Conservation (phyloP, 306 rosid species). For the Acmispon strigosus region DNA sequence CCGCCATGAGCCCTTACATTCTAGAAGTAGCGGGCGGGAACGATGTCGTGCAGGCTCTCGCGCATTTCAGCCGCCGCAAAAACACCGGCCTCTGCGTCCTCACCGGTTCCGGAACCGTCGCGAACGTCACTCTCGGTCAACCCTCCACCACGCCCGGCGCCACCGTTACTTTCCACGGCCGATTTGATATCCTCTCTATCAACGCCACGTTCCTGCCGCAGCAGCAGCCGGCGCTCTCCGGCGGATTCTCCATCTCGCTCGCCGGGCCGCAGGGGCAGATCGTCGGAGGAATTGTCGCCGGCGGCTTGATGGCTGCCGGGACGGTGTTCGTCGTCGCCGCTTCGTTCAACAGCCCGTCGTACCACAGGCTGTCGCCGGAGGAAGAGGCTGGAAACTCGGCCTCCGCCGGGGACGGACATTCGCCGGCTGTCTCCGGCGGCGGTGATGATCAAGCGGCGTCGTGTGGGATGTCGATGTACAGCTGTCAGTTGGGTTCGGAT, state of each 20-base stretch:
- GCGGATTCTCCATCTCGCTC: conserved; percentile 67
- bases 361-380: conserved; percentile 59
- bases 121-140: conserved; percentile 79
- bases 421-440: conserved; percentile 39
- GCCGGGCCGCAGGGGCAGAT: conserved; percentile 97
- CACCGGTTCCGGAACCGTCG: conserved; percentile 70
- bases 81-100: conserved; percentile 64
- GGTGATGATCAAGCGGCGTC: conserved; percentile 51
- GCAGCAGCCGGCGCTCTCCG: conserved; percentile 32
- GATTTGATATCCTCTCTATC: conserved; percentile 72
- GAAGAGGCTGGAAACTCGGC: conserved; percentile 40
- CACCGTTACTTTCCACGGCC: conserved; percentile 87
- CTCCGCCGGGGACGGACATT: conserved; percentile 40
- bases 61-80: conserved; percentile 61
- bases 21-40: conserved; percentile 76
- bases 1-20: conserved; percentile 80
- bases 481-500: conserved; percentile 62
- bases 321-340: conserved; percentile 67
- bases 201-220: conserved; percentile 67
- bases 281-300: conserved; percentile 78
- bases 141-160: conserved; percentile 70
- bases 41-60: conserved; percentile 69
- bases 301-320: conserved; percentile 56
- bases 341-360: conserved; percentile 70
- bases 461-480: conserved; percentile 71